Conservation (phyloP, 495 filamentous ascomycete genomes). For the Viridothelium virens region DNA sequence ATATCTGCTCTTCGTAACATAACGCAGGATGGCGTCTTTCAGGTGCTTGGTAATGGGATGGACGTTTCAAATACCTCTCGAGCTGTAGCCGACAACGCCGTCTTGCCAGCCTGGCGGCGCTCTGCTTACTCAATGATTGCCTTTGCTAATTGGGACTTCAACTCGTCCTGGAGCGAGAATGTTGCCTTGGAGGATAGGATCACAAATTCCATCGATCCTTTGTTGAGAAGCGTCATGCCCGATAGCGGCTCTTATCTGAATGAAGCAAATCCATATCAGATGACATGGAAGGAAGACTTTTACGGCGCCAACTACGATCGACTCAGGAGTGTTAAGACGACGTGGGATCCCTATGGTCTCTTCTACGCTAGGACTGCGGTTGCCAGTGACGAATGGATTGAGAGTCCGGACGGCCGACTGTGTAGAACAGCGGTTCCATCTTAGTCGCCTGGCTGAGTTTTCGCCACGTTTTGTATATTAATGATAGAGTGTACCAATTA, state of each 20-base stretch:
- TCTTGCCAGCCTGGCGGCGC: background rate
- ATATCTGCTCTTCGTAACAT: background rate
- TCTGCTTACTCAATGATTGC: background rate
- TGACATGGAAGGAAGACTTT: slow-evolving; percentile 41
- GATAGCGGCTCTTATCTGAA: slow-evolving; percentile 41
- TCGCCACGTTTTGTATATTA: background rate
- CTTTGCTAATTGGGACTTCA: background rate
- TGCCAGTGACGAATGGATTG: background rate
- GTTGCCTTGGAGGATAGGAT: background rate
- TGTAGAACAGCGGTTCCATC: background rate
- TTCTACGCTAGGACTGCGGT: background rate
- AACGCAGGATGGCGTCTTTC: background rate
- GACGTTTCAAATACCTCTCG: background rate
- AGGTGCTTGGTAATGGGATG: background rate
- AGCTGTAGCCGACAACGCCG: background rate
- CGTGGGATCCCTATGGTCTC: slow-evolving; percentile 34
- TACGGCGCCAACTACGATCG: slow-evolving; percentile 43
- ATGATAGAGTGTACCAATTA: background rate
- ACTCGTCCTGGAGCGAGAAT: background rate
- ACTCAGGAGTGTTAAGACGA: slow-evolving; percentile 39
- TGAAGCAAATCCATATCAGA: slow-evolving; percentile 39
- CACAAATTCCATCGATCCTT: background rate
- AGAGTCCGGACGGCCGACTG: background rate
- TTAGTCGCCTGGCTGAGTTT: background rate
- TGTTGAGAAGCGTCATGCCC: background rate